These are phyloP conservation scores for Annulohypoxylon maeteangense DNA, from an alignment of 495 filamentous ascomycete genomes.

Conservation along the genomic window DNA sequence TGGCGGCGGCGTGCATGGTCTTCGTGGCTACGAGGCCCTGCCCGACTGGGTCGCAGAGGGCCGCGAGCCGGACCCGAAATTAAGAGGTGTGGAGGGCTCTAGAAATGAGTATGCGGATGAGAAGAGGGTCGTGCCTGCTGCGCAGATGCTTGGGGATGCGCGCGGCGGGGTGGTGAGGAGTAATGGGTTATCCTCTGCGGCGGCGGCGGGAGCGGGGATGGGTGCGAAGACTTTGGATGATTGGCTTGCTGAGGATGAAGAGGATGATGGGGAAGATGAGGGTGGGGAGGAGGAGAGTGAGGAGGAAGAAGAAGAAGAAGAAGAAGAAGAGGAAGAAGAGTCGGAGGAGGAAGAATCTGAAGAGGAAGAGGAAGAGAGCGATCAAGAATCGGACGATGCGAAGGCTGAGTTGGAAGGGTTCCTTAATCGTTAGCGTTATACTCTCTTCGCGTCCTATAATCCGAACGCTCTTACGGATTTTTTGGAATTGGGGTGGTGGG, in stretches of 20 bases:
- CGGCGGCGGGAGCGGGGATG: conserved; percentile 41
- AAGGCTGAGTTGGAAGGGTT: conserved; percentile 50
- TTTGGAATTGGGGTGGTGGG: not conserved
- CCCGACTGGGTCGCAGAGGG: conserved; percentile 87
- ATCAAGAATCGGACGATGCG: conserved; percentile 53
- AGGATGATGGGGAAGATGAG: conserved; percentile 46
- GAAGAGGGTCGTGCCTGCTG: conserved; percentile 65
- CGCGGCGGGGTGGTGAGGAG: conserved; percentile 41
- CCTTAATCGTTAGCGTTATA: conserved; percentile 28
- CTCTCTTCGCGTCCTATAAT: not conserved
- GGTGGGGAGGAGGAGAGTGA: conserved; percentile 35
- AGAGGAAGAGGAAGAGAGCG: conserved; percentile 60
- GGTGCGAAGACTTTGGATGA: conserved; percentile 84
- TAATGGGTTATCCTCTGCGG: conserved; percentile 65
- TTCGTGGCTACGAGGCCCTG: conserved; percentile 79
- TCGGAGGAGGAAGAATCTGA: conserved; percentile 61
- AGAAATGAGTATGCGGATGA: conserved; percentile 53
- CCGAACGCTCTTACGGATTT: not conserved
- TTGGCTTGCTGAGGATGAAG: conserved; percentile 82
- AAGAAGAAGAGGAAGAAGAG: conserved; percentile 55
- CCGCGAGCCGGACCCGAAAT: conserved; percentile 76
- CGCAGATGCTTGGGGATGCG: conserved; percentile 70
- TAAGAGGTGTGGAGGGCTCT: conserved; percentile 65
- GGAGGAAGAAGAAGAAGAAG: conserved; percentile 48
- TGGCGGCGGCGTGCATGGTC: conserved; percentile 73